A percentile compares a stretch with the other conserved stretches of the same genome.
Conservation (phyloP, 2,329 filamentous ascomycete genomes). For the Apiospora sp. region DNA sequence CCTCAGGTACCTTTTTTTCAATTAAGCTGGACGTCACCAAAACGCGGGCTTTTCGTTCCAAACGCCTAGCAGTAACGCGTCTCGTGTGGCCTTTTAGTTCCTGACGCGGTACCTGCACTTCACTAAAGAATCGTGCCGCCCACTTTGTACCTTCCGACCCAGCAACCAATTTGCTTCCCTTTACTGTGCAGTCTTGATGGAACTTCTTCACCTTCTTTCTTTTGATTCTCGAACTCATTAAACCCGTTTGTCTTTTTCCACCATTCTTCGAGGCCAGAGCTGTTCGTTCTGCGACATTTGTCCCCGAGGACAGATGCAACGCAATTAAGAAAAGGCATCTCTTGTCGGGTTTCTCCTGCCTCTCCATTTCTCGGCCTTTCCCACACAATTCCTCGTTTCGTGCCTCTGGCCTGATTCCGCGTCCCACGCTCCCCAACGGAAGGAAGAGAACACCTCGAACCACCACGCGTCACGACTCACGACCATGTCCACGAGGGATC, state of each 20-base stretch:
- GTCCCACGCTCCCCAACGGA: neutral
- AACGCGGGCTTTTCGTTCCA: slow-evolving; percentile 13
- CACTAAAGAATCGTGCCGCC: slow-evolving; percentile 20
- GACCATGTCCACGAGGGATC: slow-evolving; percentile 22
- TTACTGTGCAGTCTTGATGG: neutral
- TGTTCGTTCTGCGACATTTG: slow-evolving; percentile 16
- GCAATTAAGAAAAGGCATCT: slow-evolving; percentile 3
- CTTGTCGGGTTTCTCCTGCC: neutral
- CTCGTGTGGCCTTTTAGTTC: slow-evolving; percentile 4
- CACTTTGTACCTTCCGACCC: slow-evolving; percentile 25
- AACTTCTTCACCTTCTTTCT: slow-evolving; percentile 22
- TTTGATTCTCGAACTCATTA: slow-evolving; percentile 11
- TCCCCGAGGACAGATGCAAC: slow-evolving; percentile 1
- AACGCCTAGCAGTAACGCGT: slow-evolving; percentile 6
- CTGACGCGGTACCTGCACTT: slow-evolving; percentile 23
- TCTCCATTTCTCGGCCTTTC: neutral
- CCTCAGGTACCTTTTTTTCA: slow-evolving; percentile 13
- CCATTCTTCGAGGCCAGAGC: neutral
- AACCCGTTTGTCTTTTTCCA: neutral
- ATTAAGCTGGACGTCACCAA: slow-evolving; percentile 22
- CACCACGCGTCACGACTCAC: slow-evolving; percentile 23
- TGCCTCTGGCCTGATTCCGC: neutral
- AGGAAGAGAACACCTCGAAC: neutral
- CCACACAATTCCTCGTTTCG: neutral
- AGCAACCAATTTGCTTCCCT: slow-evolving; percentile 11